These are phyloP conservation scores for Glycine tomentella DNA, from an alignment of 306 rosid species.

Conservation along the genomic window DNA sequence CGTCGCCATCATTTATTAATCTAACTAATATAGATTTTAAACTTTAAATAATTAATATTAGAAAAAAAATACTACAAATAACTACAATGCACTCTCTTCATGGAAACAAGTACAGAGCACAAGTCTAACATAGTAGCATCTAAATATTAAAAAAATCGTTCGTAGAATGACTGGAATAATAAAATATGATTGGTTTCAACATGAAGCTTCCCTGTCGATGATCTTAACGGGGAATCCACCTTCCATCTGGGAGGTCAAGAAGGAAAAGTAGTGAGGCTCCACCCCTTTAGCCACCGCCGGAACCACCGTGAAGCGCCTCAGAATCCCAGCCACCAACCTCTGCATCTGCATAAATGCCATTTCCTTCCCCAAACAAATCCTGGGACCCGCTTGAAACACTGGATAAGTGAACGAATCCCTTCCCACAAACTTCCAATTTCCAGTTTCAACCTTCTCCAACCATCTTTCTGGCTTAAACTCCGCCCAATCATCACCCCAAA, in stretches of 20 bases:
- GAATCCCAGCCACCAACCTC: constrained; percentile 63
- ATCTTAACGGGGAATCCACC: constrained; percentile 55
- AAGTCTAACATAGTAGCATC: neutral
- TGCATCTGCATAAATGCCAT: constrained; percentile 95
- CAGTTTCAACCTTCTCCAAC: constrained; percentile 47
- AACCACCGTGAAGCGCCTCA: constrained; percentile 65
- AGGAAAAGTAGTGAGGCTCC: constrained; percentile 54
- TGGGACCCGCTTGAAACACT: constrained; percentile 88
- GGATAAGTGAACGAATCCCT: constrained; percentile 62
- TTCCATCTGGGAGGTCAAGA: constrained; percentile 62
- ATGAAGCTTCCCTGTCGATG: neutral
- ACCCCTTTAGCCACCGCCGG: constrained; percentile 47
- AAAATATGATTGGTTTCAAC: neutral
- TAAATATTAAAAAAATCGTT: no score
- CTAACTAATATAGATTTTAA: no score
- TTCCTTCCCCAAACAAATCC: constrained; percentile 82
- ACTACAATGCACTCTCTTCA: no score
- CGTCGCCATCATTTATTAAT: no score
- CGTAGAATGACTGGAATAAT: no score
- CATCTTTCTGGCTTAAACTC: constrained; percentile 77
- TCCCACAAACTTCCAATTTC: constrained; percentile 61
- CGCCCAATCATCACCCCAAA: constrained; percentile 79
- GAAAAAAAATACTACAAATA: no score
- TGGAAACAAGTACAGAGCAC: no score
- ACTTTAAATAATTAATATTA: no score